phyloP scores from a whole-genome alignment of 2,329 filamentous ascomycete species.

The Trichoderma sp. region DNA sequence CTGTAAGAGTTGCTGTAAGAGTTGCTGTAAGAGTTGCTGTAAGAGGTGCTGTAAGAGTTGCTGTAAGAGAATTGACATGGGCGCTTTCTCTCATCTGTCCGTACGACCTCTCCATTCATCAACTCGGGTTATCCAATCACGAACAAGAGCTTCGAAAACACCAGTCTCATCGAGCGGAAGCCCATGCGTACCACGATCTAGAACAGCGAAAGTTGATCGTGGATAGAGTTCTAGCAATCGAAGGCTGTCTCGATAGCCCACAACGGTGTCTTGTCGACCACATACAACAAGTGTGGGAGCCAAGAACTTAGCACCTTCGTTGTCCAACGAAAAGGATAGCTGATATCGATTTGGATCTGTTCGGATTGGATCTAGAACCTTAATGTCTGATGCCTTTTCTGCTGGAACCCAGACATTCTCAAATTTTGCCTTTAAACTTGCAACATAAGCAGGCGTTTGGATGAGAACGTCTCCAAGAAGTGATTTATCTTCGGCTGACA shows the following conservation, averaged over 20 bases:
- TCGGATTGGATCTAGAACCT: conserved; percentile 5
- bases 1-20: no score
- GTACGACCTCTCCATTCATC: conserved; percentile 18
- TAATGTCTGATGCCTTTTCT: background rate
- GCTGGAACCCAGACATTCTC: conserved; percentile 6
- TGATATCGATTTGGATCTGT: conserved; percentile 15
- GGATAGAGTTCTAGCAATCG: conserved; percentile 19
- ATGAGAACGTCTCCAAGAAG: conserved; percentile 18
- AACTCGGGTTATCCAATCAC: conserved; percentile 18
- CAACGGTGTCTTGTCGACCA: conserved; percentile 17
- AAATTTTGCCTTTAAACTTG: conserved; percentile 9
- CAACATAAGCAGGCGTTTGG: conserved; percentile 18
- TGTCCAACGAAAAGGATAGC: conserved; percentile 5
- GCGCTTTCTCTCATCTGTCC: background rate
- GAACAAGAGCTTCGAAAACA: conserved; percentile 20
- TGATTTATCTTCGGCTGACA: conserved; percentile 2
- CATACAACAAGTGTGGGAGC: conserved; percentile 20
- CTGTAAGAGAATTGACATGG: no score
- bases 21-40: no score
- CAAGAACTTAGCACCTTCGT: background rate
- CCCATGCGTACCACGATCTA: conserved; percentile 20
- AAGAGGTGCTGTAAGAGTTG: no score
- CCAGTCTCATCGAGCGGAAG: conserved; percentile 19
- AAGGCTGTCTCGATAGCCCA: conserved; percentile 20
- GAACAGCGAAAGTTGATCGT: conserved; percentile 17